Base-by-base conservation (phyloP, 2,329 filamentous ascomycete genomes). In the Fusarium euwallaceae region DNA sequence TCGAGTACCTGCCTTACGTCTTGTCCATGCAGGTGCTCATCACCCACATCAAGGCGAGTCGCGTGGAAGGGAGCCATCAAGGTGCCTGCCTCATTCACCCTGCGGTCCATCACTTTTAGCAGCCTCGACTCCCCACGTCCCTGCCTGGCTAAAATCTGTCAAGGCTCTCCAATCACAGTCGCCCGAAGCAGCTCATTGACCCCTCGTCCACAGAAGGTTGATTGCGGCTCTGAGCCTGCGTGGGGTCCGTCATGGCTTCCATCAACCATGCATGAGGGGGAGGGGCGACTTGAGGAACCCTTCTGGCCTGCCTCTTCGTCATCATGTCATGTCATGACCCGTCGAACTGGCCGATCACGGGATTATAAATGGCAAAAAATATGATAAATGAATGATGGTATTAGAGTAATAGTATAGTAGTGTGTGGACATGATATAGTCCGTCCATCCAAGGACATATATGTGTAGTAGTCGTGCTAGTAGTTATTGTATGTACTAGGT, bases 381-480 rank as follows among this genome's bases (percentile, higher is more conserved):
- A 12, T 53, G 27, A 29, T 24, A 24, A 51, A 53, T 4, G 45
- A 45, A 22, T 14, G 24, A 12, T 43, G 16, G 14, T 48, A 24
- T 29, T 64, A 60, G 32, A 32, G 60, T 51, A 39, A 32, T 59
- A 58, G 14, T 68, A 39, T 48, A 24, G 55, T 66, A 60, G 12
- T 61, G 60, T 78, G 67, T 72, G 56, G 41, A 59, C 66, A 74
- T 72, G 75, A 71, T 72, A 66, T 70, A 60, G 73, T 51, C 61
- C 34, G 55, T 55, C 77, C 70, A 66, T 74, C 61, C 66, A 77
- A 53, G 48, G 48, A 53, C 48, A 53, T 53, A 29, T 53, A 53
- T 53, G 27, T 27, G 32, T 58, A 67, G 58, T 39, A 34, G 29
- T 53, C 48, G 36, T 61, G 32, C 20, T 32, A 64, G 17, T 53